Evolutionary conservation across 2,329 filamentous ascomycete species (phyloP), one percentile per base, ranked within the genome.

Genomic region (Curvularia sp.): DNA sequence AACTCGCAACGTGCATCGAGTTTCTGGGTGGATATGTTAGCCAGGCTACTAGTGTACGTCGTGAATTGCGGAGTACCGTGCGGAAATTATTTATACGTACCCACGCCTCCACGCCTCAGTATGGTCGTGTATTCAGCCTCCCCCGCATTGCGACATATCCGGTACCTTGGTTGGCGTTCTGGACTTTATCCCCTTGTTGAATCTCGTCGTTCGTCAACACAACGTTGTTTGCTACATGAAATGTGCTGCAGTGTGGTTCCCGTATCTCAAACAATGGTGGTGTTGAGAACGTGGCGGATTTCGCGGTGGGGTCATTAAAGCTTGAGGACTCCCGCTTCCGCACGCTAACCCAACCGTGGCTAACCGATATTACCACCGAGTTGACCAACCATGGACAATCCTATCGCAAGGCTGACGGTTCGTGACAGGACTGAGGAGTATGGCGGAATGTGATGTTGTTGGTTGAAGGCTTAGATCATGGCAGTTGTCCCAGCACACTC

Each of bases 321-420:
- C 54, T 50, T 48, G 47, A 52, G 48, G 18, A 27, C 13, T 18
- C n/a, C 57, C 43, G 46, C 19, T 47, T 32, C 32, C 15, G 23
- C 50, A 28, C 60, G 56, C 63, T 51, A 63, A 49, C 51, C 53
- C 50, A 48, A 41, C 53, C 59, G 60, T 58, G 45, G 43, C 55
- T 63, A 63, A 55, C 53, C 60, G 80, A 12, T 8, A 30, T 8
- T 30, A 30, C 2, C 10, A 10, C 28, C 28, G 28, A 30, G 28
- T 30, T 30, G 28, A 30, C 10, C 28, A 8, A 30, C 28, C 3
- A 9, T 10, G 28, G 28, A 30, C n/a, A n/a, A n/a, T n/a, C n/a
- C n/a, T n/a, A n/a, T 30, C 10, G 8, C 28, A 30, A 30, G 4
- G 28, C 10, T 30, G 28, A 30, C 10, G 28, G 28, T 30, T 6